Evolutionary conservation across 768 basidiomycete species (phyloP).

Genomic region (Chalciporus sphaerocephalus): DNA sequence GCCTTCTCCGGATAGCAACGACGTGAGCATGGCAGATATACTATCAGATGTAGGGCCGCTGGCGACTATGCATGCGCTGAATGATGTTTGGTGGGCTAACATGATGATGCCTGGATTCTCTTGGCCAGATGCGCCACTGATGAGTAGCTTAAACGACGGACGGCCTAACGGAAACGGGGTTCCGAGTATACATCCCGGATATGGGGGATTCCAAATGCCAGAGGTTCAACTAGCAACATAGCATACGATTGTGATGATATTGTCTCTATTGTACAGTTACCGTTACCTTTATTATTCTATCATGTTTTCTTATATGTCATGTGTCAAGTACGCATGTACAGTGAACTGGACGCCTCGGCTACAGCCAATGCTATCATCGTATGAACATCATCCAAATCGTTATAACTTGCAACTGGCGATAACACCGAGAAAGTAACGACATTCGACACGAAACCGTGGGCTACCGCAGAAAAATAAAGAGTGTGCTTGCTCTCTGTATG

Average conservation of each 20-base stretch:
- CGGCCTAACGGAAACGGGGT: constrained; percentile 10
- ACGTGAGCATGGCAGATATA: constrained; percentile 24
- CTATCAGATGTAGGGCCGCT: constrained; percentile 50
- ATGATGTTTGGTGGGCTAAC: constrained; percentile 69
- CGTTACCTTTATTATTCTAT: too few relatives aligned
- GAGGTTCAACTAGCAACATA: constrained; percentile 28
- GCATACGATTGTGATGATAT: neutral
- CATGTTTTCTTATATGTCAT: too few relatives aligned
- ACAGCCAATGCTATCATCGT: too few relatives aligned
- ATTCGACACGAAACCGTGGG: too few relatives aligned
- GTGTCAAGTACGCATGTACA: too few relatives aligned
- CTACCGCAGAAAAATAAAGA: too few relatives aligned
- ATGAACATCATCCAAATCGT: too few relatives aligned
- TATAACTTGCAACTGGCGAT: too few relatives aligned
- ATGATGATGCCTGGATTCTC: constrained; percentile 82
- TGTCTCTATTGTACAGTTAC: too few relatives aligned
- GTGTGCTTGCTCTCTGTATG: too few relatives aligned
- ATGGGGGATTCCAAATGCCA: constrained; percentile 14
- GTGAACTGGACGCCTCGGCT: too few relatives aligned
- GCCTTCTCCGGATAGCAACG: neutral
- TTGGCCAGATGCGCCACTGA: constrained; percentile 29
- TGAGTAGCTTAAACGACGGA: constrained; percentile 20
- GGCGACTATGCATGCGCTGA: constrained; percentile 69
- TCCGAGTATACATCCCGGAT: constrained; percentile 16
- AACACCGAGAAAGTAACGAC: too few relatives aligned